Conservation (phyloP, 257 asterid genomes). For the Agastache rugosa region DNA sequence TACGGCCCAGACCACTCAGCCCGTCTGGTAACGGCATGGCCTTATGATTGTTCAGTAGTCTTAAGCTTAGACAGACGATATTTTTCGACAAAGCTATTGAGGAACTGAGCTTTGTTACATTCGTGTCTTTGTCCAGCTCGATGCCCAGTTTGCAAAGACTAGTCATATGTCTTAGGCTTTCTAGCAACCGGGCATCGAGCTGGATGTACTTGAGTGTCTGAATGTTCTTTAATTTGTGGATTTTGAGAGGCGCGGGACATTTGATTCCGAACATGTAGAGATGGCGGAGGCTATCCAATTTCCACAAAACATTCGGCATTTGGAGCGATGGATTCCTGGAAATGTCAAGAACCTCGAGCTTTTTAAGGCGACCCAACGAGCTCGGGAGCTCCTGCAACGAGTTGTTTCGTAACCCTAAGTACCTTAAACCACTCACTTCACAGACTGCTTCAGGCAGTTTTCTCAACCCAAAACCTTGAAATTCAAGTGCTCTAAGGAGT, state of each 20-base stretch:
- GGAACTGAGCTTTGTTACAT: background rate
- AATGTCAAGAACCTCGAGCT: slow-evolving; percentile 21
- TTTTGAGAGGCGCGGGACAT: too few relatives aligned
- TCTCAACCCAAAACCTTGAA: slow-evolving; percentile 22
- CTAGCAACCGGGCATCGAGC: too few relatives aligned
- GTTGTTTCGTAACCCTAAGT: slow-evolving; percentile 31
- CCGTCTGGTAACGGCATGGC: background rate
- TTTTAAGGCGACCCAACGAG: slow-evolving; percentile 26
- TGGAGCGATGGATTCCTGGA: too few relatives aligned
- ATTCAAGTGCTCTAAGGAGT: slow-evolving; percentile 30
- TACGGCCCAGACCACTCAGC: background rate
- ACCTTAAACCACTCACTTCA: slow-evolving; percentile 16
- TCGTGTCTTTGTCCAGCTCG: background rate
- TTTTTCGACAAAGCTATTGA: slow-evolving; percentile 20
- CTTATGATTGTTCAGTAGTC: background rate
- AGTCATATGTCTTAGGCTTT: background rate
- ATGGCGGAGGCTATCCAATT: too few relatives aligned
- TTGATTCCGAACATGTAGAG: too few relatives aligned
- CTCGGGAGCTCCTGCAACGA: slow-evolving; percentile 14
- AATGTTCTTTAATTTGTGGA: too few relatives aligned
- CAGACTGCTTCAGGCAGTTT: slow-evolving; percentile 13
- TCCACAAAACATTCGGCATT: too few relatives aligned
- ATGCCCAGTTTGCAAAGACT: slow-evolving; percentile 26
- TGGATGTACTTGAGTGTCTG: too few relatives aligned
- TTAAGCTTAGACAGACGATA: slow-evolving; percentile 17